Evolutionary conservation across 2,329 filamentous ascomycete genomes (phyloP).

Genomic region (Aspergillus aculeatinus): DNA sequence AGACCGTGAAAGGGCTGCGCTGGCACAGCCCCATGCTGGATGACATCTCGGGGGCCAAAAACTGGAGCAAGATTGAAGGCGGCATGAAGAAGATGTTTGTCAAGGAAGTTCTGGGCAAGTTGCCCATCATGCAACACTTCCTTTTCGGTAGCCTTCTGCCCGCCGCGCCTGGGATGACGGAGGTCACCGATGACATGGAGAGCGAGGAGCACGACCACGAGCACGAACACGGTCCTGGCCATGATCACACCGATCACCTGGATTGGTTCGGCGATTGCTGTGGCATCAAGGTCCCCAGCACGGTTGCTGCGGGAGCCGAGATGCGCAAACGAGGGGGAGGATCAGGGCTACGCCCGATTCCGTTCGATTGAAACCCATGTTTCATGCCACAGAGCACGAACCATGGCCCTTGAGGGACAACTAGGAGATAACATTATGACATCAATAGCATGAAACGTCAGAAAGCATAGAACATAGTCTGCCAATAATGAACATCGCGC

Average conservation of each 20-base stretch:
- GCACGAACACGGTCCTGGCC: slow-evolving; percentile 64
- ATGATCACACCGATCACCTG: slow-evolving; percentile 60
- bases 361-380: slow-evolving; percentile 42
- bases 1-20: slow-evolving; percentile 87
- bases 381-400: not conserved
- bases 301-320: slow-evolving; percentile 85
- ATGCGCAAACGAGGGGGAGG: slow-evolving; percentile 71
- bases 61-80: slow-evolving; percentile 86
- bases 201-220: slow-evolving; percentile 60
- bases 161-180: slow-evolving; percentile 74
- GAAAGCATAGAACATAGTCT: not conserved
- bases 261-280: slow-evolving; percentile 90
- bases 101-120: slow-evolving; percentile 84
- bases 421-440: not conserved
- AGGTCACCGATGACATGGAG: slow-evolving; percentile 48
- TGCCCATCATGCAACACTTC: slow-evolving; percentile 99
- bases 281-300: slow-evolving; percentile 94
- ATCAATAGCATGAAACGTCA: not conserved
- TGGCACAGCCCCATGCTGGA: slow-evolving; percentile 99
- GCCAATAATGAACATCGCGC: not conserved
- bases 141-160: slow-evolving; percentile 84
- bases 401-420: slow-evolving; percentile 1
- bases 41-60: slow-evolving; percentile 87
- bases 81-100: slow-evolving; percentile 98
- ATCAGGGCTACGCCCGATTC: slow-evolving; percentile 61